Conservation (phyloP, 2,329 filamentous ascomycete species). For the Calycina marina region DNA sequence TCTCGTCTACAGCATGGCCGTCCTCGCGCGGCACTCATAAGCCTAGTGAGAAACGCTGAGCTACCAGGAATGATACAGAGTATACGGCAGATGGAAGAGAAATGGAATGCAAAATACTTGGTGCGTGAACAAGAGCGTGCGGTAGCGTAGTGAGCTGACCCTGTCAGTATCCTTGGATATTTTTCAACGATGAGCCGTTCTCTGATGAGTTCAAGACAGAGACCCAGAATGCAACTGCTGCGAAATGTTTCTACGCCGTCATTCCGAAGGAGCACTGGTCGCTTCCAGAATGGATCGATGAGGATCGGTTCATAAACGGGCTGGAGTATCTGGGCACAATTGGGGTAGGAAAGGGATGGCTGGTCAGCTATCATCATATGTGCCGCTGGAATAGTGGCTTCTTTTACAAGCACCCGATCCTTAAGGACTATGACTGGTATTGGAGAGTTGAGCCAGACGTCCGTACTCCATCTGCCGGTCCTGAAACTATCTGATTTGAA, state of each 20-base stretch:
- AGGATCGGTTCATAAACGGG: constrained; percentile 76
- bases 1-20: constrained; percentile 1
- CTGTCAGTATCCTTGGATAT: constrained; percentile 66
- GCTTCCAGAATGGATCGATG: constrained; percentile 86
- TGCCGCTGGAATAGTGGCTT: constrained; percentile 83
- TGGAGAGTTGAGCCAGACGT: constrained; percentile 47
- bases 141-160: neutral
- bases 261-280: constrained; percentile 89
- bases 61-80: constrained; percentile 50
- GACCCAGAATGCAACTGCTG: constrained; percentile 54
- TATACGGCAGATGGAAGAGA: constrained; percentile 58
- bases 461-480: constrained; percentile 16
- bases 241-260: constrained; percentile 52
- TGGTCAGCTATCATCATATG: constrained; percentile 95
- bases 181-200: constrained; percentile 73
- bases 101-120: constrained; percentile 55
- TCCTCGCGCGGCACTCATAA: constrained; percentile 34
- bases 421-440: constrained; percentile 45
- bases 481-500: constrained; percentile 6
- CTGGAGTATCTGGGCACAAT: constrained; percentile 82
- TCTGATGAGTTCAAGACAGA: constrained; percentile 59
- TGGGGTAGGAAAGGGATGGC: constrained; percentile 96
- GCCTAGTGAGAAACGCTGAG: constrained; percentile 60
- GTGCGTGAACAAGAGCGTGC: constrained; percentile 1
- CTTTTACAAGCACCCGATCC: constrained; percentile 64